These are phyloP conservation scores for Ceratobasidium sp. DNA, from an alignment of 1,284 basidiomycete species.

Conservation along the genomic window DNA sequence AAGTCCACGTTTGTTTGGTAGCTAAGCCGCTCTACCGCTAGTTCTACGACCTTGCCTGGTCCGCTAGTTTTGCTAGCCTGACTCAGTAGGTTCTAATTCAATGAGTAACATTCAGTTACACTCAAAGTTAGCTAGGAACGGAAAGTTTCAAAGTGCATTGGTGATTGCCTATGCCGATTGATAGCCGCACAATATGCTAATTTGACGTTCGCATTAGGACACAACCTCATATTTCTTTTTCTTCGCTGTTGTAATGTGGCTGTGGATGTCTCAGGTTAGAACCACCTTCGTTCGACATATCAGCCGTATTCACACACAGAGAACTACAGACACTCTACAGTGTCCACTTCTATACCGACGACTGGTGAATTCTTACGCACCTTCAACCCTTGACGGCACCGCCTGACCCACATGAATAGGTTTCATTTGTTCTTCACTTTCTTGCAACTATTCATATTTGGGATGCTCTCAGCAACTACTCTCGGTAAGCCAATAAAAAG, in stretches of 20 bases:
- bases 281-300: too few relatives aligned
- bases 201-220: background rate
- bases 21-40: too few relatives aligned
- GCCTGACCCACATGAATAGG: background rate
- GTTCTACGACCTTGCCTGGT: constrained; percentile 35
- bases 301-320: too few relatives aligned
- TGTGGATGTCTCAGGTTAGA: constrained; percentile 21
- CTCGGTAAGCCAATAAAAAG: background rate
- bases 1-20: too few relatives aligned
- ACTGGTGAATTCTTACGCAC: background rate
- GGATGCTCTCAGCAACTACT: constrained; percentile 19
- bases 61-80: constrained; percentile 10
- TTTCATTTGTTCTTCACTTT: constrained; percentile 16
- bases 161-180: background rate
- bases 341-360: constrained; percentile 23
- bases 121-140: constrained; percentile 1
- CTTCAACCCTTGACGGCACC: background rate
- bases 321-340: too few relatives aligned
- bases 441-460: constrained; percentile 18
- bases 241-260: constrained; percentile 22
- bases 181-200: too few relatives aligned
- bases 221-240: background rate
- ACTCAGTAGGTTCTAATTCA: constrained; percentile 4
- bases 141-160: constrained; percentile 1
- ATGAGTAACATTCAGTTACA: background rate